phyloP scores from a whole-genome alignment of 2,329 filamentous ascomycete species.

The Phyllosticta citriasiana region DNA sequence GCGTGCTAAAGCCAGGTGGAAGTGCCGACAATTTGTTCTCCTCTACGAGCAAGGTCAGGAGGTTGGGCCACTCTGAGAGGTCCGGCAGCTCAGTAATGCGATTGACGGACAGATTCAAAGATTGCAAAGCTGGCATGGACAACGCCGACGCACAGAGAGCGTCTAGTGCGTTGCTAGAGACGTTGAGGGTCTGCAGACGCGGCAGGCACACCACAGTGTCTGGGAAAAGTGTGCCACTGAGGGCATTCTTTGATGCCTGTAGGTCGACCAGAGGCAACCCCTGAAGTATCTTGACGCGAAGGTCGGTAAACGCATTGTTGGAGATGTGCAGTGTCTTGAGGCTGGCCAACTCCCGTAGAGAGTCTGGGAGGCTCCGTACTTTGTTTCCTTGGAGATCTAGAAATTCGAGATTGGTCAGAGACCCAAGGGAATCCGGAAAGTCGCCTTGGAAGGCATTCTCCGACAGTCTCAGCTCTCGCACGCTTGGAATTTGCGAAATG shows the following conservation, averaged over 20 bases:
- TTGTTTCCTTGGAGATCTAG: slow-evolving; percentile 76
- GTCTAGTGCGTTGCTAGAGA: slow-evolving; percentile 65
- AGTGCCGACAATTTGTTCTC: slow-evolving; percentile 71
- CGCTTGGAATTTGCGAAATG: slow-evolving; percentile 59
- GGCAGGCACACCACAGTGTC: slow-evolving; percentile 37
- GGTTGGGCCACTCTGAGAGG: slow-evolving; percentile 60
- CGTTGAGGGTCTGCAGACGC: slow-evolving; percentile 63
- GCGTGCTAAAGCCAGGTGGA: slow-evolving; percentile 62
- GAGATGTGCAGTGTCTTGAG: slow-evolving; percentile 71
- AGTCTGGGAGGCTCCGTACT: slow-evolving; percentile 59
- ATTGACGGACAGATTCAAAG: slow-evolving; percentile 72
- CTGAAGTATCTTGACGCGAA: slow-evolving; percentile 62
- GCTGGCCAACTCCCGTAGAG: slow-evolving; percentile 54
- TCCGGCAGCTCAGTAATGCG: slow-evolving; percentile 63
- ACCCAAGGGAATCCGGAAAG: slow-evolving; percentile 53
- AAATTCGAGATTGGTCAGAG: slow-evolving; percentile 61
- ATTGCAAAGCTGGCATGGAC: slow-evolving; percentile 61
- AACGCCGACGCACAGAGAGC: slow-evolving; percentile 42
- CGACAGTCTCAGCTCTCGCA: slow-evolving; percentile 73
- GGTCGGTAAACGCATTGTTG: slow-evolving; percentile 56
- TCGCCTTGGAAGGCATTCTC: slow-evolving; percentile 55
- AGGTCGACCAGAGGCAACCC: slow-evolving; percentile 64
- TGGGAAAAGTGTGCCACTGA: slow-evolving; percentile 63
- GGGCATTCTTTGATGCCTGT: slow-evolving; percentile 64
- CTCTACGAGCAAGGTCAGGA: slow-evolving; percentile 65